A percentile compares a stretch with the other conserved stretches of the same genome.
Conservation (phyloP, 2,329 filamentous ascomycete species). For the Tolypocladium ophioglossoides region DNA sequence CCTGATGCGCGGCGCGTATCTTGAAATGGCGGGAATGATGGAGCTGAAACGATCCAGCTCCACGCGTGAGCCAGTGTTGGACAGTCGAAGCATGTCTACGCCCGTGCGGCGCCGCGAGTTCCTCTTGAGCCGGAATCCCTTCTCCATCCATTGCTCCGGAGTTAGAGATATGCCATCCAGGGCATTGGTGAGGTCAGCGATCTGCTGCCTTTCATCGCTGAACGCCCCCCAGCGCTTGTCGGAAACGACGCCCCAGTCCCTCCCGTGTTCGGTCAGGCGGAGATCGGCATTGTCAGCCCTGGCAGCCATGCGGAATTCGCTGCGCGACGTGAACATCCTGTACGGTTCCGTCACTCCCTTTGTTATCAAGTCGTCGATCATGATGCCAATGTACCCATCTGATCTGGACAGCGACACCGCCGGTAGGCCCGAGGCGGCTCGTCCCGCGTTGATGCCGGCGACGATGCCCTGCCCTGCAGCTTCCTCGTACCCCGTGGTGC, state of each 20-base stretch:
- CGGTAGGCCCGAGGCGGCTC: conserved; percentile 56
- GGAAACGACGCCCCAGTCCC: conserved; percentile 65
- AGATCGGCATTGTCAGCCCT: conserved; percentile 91
- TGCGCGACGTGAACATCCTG: conserved; percentile 94
- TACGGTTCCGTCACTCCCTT: conserved; percentile 97
- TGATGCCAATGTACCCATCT: conserved; percentile 94
- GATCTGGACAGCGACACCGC: conserved; percentile 63
- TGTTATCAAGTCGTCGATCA: conserved; percentile 95
- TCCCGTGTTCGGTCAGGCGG: conserved; percentile 71
- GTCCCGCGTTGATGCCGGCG: conserved; percentile 87
- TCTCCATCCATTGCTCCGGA: conserved; percentile 54
- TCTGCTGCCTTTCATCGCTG: conserved; percentile 52
- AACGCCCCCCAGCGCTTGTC: conserved; percentile 68
- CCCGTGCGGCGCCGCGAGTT: conserved; percentile 61
- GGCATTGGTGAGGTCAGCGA: conserved; percentile 51
- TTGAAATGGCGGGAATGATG: conserved; percentile 44
- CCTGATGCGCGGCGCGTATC: conserved; percentile 48
- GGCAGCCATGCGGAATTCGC: conserved; percentile 87
- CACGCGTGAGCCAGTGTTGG: conserved; percentile 34
- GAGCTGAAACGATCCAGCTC: conserved; percentile 43
- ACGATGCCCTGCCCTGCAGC: conserved; percentile 88
- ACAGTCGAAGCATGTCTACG: conserved; percentile 67
- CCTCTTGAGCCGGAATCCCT: conserved; percentile 58
- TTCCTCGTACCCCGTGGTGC: conserved; percentile 96
- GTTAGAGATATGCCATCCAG: conserved; percentile 50